Conservation (phyloP, 2,329 filamentous ascomycete genomes). For the Seiridium cupressi region DNA sequence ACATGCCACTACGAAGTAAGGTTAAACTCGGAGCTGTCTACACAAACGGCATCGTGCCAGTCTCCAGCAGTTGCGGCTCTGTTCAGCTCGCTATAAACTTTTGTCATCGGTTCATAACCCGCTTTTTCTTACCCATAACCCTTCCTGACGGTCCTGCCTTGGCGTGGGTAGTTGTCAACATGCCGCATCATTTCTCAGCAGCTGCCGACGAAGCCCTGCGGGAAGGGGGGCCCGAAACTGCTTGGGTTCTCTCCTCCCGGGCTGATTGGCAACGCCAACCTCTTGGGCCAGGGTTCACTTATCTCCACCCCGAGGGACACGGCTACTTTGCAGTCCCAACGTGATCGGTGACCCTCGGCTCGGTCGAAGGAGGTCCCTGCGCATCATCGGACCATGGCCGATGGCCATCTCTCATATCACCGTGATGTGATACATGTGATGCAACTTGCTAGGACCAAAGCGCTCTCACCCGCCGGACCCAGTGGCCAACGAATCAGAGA, state of each 20-base stretch:
- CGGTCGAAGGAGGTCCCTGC: not conserved
- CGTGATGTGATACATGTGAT: conserved; percentile 1
- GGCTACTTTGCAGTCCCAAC: not conserved
- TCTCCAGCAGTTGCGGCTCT: conserved; percentile 2
- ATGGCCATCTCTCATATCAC: not conserved
- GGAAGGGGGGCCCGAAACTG: not conserved
- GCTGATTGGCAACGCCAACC: not conserved
- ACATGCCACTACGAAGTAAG: not conserved
- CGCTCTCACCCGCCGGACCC: not conserved
- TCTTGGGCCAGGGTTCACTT: not conserved
- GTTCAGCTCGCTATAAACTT: not conserved
- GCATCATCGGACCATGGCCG: not conserved
- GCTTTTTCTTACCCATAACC: not conserved
- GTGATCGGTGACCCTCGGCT: not conserved
- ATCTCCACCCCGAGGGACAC: not conserved
- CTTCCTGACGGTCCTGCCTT: not conserved
- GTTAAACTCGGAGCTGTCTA: conserved; percentile 1
- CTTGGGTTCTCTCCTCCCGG: not conserved
- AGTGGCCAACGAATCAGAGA: not conserved
- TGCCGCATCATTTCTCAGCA: not conserved
- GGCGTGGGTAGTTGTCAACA: not conserved
- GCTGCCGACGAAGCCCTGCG: not conserved
- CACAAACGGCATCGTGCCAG: not conserved
- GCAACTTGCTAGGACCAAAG: not conserved
- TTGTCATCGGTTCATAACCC: conserved; percentile 2